Conservation (phyloP, 2,329 filamentous ascomycete species). For the Tolypocladium cylindrosporum region DNA sequence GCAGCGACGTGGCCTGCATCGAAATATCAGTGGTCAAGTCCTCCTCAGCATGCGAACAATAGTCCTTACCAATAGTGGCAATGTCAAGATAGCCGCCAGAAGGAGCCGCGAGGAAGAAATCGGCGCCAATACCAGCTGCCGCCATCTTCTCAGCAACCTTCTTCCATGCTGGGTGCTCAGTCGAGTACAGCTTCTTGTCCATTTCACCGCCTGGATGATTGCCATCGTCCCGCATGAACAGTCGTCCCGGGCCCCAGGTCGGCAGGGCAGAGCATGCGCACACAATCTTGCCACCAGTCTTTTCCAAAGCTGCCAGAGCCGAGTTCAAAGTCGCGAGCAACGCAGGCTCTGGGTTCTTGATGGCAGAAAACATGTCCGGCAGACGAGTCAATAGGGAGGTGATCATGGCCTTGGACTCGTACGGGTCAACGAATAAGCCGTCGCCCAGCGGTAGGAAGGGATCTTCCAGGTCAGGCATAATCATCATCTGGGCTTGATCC, state of each 20-base stretch:
- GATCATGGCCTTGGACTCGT: constrained; percentile 81
- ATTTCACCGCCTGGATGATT: constrained; percentile 79
- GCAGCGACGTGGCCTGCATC: constrained; percentile 65
- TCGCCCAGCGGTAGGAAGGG: constrained; percentile 89
- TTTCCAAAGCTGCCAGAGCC: constrained; percentile 70
- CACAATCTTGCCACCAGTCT: constrained; percentile 85
- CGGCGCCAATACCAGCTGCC: constrained; percentile 73
- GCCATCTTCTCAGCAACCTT: constrained; percentile 84
- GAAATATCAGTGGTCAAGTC: constrained; percentile 7
- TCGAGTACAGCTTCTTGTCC: constrained; percentile 84
- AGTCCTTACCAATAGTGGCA: constrained; percentile 66
- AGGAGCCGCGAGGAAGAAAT: constrained; percentile 90
- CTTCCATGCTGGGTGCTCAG: constrained; percentile 80
- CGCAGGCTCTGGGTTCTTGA: constrained; percentile 87
- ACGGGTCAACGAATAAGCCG: constrained; percentile 88
- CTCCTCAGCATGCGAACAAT: not conserved
- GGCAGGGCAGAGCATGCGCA: constrained; percentile 82
- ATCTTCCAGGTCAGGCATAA: constrained; percentile 95
- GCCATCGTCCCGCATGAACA: constrained; percentile 80
- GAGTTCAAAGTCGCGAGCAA: constrained; percentile 77
- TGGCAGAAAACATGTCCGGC: constrained; percentile 73
- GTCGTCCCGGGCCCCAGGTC: constrained; percentile 78
- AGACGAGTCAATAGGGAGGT: constrained; percentile 75
- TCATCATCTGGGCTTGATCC: constrained; percentile 91
- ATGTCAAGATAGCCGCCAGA: constrained; percentile 88